Conservation (phyloP, 192 early-diverging fungal genomes). For the Coemansia sp. region DNA sequence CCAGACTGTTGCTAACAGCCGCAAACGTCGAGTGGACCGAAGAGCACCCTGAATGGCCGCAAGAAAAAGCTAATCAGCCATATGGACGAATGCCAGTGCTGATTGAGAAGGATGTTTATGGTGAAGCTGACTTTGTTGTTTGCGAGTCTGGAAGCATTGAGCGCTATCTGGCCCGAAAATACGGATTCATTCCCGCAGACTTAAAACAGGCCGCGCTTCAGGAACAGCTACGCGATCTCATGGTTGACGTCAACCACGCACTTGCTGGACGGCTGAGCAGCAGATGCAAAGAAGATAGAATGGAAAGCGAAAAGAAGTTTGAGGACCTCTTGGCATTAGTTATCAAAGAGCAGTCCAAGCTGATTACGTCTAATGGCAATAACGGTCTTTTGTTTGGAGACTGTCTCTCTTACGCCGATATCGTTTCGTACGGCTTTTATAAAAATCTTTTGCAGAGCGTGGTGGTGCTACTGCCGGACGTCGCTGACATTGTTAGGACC, state of each 20-base stretch:
- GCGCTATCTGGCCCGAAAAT: slow-evolving; percentile 55
- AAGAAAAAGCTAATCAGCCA: slow-evolving; percentile 52
- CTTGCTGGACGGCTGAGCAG: background rate
- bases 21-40: slow-evolving; percentile 43
- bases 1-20: slow-evolving; percentile 49
- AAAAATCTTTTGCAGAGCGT: slow-evolving; percentile 7
- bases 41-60: slow-evolving; percentile 54
- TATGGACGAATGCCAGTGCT: slow-evolving; percentile 58
- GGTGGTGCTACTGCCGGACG: background rate
- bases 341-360: slow-evolving; percentile 33
- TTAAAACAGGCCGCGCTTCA: slow-evolving; percentile 40
- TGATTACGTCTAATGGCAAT: slow-evolving; percentile 53
- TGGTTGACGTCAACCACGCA: slow-evolving; percentile 7
- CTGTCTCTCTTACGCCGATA: slow-evolving; percentile 49
- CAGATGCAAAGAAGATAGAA: slow-evolving; percentile 1
- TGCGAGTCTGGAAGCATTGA: slow-evolving; percentile 55
- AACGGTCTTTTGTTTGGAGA: slow-evolving; percentile 57
- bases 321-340: slow-evolving; percentile 18
- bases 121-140: slow-evolving; percentile 29
- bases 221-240: slow-evolving; percentile 39
- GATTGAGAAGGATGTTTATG: slow-evolving; percentile 42
- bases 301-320: background rate
- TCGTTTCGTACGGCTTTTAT: slow-evolving; percentile 29
- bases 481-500: slow-evolving; percentile 7
- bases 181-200: slow-evolving; percentile 38